These are phyloP conservation scores for Suillus alpinus DNA, from an alignment of 768 basidiomycete genomes.

Conservation along the genomic window DNA sequence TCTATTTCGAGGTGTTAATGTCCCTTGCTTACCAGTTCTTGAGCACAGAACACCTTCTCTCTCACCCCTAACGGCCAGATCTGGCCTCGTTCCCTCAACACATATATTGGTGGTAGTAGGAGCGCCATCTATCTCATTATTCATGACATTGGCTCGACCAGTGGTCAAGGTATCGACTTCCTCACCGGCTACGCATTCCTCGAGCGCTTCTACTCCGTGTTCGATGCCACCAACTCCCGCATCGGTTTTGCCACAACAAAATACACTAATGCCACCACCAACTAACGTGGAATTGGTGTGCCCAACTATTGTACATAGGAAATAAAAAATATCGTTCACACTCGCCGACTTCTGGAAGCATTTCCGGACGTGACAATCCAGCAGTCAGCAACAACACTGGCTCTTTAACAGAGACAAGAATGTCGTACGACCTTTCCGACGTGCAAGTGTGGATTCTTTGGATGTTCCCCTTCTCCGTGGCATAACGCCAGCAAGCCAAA, in stretches of 20 bases:
- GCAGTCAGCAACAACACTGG: no score
- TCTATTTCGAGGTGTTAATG: no score
- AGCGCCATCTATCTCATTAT: conserved; percentile 39
- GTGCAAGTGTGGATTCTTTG: no score
- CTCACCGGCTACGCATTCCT: conserved; percentile 54
- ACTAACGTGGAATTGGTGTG: conserved; percentile 16
- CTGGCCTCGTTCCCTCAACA: conserved; percentile 43
- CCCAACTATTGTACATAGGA: no score
- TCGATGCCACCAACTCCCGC: conserved; percentile 53
- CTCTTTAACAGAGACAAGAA: no score
- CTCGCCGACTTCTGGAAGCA: no score
- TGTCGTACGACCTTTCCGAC: no score
- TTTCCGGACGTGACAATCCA: no score
- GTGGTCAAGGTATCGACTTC: conserved; percentile 53
- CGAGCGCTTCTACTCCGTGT: conserved; percentile 66
- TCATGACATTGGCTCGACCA: conserved; percentile 34
- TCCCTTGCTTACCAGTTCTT: not conserved
- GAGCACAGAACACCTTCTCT: conserved; percentile 27
- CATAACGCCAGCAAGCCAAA: not conserved
- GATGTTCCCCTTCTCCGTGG: no score
- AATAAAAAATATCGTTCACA: no score
- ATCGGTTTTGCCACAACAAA: conserved; percentile 26
- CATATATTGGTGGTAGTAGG: conserved; percentile 38
- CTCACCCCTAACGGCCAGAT: conserved; percentile 44
- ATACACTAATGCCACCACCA: conserved; percentile 29